Percentiles rank a stretch among this genome's conserved stretches.
Conservation (phyloP, 192 early-diverging fungal genomes). For the Powellomyces hirtus region DNA sequence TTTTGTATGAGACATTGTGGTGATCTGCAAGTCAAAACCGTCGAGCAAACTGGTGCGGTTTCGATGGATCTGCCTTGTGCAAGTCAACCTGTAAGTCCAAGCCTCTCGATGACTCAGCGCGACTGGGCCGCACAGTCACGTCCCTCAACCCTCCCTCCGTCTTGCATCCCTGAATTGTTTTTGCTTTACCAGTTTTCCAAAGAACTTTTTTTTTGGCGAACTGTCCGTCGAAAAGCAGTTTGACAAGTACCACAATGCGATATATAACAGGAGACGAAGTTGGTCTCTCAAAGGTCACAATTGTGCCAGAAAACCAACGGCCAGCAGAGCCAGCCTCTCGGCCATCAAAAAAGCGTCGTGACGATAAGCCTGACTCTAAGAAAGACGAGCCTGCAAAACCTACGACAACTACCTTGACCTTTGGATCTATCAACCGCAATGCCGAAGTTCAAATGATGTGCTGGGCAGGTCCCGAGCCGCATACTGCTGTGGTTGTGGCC, state of each 20-base stretch:
- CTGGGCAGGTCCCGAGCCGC: neutral
- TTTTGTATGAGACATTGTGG: constrained; percentile 6
- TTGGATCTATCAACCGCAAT: constrained; percentile 4
- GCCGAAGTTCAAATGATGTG: constrained; percentile 20
- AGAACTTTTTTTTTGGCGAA: too few relatives aligned
- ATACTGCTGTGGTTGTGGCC: constrained; percentile 27
- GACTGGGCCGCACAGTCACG: too few relatives aligned
- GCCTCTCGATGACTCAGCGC: too few relatives aligned
- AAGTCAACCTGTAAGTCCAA: too few relatives aligned
- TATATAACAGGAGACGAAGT: constrained; percentile 35
- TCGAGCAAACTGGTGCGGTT: too few relatives aligned
- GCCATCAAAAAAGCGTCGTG: constrained; percentile 8
- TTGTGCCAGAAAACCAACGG: neutral
- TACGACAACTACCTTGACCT: neutral
- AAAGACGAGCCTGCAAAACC: neutral
- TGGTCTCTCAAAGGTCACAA: constrained; percentile 18
- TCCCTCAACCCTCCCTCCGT: too few relatives aligned
- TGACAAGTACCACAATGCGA: too few relatives aligned
- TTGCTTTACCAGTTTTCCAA: too few relatives aligned
- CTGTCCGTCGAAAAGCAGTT: too few relatives aligned
- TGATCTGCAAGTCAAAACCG: too few relatives aligned
- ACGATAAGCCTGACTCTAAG: neutral
- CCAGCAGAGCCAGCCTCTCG: neutral
- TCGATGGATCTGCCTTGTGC: too few relatives aligned
- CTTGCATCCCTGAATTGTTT: too few relatives aligned